Evolutionary conservation across 768 basidiomycete species (phyloP), one percentile per base, ranked within the genome.

Genomic region (Lactifluus hygrophoroides): DNA sequence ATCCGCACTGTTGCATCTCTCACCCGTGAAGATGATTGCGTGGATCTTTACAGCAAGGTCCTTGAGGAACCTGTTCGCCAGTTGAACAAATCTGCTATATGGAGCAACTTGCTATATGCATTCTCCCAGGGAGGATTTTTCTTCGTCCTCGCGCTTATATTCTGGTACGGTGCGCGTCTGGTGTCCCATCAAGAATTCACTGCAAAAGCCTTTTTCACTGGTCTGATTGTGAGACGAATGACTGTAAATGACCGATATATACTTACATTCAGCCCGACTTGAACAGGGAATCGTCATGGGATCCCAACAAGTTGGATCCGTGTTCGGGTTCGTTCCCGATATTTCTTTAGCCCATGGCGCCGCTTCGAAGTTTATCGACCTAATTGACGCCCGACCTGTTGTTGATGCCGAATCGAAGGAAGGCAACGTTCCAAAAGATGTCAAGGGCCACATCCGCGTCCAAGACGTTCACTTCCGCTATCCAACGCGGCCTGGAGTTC

Each of bases 1-100:
- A 94, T 96, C 61, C 82, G 89, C 30, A 95, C 94, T 1, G 92
- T 96, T 21, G 91, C 93, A 6, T 77, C 85, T 1, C 76, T 96
- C 43, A 94, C 91, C 1, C 76, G 94, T 19, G 94, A 96, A 68
- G 79, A 85, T 34, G 88, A 93, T 60, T 90, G 88, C 66, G 71
- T 80, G 48, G 68, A 74, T 16, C 66, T 80, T 10, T 90, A 90
- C 71, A 82, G 82, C 64, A 44, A 76, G 56, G 85, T 84, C 64
- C 75, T 95, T 47, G 86, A 90, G 45, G 79, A 59, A n/a, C 92
- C 93, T 3, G 75, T 93, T 46, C 71, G 69, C 30, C 67, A 76
- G 37, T 86, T 88, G 2, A 88, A 85, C 69, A 76, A 67, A 49
- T 79, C 77, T 16, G 76, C 85, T 4, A 52, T 86, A 51, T 86